Evolutionary conservation across 768 basidiomycete species (phyloP).

Genomic region (Lentinus brumalis): DNA sequence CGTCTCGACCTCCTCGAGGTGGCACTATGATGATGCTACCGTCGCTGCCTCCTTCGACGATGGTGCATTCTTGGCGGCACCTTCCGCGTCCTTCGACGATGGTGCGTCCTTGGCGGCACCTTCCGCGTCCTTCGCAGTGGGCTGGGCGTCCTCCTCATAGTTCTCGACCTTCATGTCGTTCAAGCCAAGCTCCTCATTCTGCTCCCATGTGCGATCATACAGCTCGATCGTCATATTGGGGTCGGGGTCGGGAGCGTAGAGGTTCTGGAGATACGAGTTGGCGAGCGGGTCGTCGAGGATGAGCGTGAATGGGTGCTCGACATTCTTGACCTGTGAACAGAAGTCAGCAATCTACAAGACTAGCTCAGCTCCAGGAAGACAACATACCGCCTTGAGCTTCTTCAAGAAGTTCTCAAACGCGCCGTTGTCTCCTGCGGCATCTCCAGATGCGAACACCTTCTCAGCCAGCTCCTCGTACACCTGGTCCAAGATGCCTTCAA

Average conservation of each 20-base stretch:
- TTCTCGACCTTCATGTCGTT: constrained; percentile 87
- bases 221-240: constrained; percentile 85
- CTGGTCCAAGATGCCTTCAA: constrained; percentile 93
- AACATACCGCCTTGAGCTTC: constrained; percentile 71
- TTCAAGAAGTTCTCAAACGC: constrained; percentile 78
- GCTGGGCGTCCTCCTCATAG: constrained; percentile 48
- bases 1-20: background rate
- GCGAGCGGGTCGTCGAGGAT: constrained; percentile 95
- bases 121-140: background rate
- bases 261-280: constrained; percentile 93
- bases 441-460: constrained; percentile 80
- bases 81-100: background rate
- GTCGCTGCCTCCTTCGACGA: background rate
- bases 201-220: constrained; percentile 85
- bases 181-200: constrained; percentile 94
- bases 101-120: background rate
- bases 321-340: constrained; percentile 67
- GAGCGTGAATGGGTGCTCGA: constrained; percentile 80
- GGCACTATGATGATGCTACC: background rate
- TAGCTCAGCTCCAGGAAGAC: background rate
- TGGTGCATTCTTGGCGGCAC: background rate
- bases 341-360: background rate
- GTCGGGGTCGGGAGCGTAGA: constrained; percentile 97
- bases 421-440: constrained; percentile 54
- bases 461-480: constrained; percentile 93